Evolutionary conservation across 768 basidiomycete genomes (phyloP), one percentile per base, ranked within the genome.

Genomic region (Saitozyma sp.): DNA sequence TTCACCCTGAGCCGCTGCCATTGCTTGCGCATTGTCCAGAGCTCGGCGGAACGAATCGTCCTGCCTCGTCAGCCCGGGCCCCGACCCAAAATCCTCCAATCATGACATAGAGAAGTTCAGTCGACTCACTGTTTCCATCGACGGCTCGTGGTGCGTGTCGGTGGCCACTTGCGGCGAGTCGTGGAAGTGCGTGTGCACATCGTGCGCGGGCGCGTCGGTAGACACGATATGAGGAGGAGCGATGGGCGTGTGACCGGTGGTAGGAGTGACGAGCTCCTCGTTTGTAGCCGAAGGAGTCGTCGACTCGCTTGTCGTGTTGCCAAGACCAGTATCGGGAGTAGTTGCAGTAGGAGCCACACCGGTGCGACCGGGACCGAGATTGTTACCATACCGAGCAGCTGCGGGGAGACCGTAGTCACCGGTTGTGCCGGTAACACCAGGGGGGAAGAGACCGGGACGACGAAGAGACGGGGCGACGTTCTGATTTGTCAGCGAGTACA

Each of bases 341-440:
- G 63, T 50, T 29, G 29, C 11, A 11, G 45, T 46, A 11, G 45
- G 45, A 1, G 9, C 45, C 37, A 54, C 62, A 42, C 53, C 56
- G 42, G 59, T 39, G 50, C 58, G 66, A 55, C 67, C 64, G 59
- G 62, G 58, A 50, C 61, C 65, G 41, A 63, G 61, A 50, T 65
- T 56, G 53, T 62, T 59, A 64, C 65, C 68, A 59, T 76, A 73
- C 43, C 69, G 68, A 58, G 72, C 58, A 42, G 61, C 75, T 63
- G 76, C 64, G 52, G 76, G 76, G 16, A 77, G 65, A 62, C 78
- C 78, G 54, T 79, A 79, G 13, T 66, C 69, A 38, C 76, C 78
- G 37, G 68, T 63, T 9, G 67, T 58, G 10, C 64, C 71, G 14
- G 66, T 62, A 20, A 72, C 74, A 41, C 78, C 78, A 50, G 76